A percentile compares a stretch with the other conserved stretches of the same genome.
phyloP scores from a whole-genome alignment of 176 grass and related monocot genomes.

The Triticum turgidum region DNA sequence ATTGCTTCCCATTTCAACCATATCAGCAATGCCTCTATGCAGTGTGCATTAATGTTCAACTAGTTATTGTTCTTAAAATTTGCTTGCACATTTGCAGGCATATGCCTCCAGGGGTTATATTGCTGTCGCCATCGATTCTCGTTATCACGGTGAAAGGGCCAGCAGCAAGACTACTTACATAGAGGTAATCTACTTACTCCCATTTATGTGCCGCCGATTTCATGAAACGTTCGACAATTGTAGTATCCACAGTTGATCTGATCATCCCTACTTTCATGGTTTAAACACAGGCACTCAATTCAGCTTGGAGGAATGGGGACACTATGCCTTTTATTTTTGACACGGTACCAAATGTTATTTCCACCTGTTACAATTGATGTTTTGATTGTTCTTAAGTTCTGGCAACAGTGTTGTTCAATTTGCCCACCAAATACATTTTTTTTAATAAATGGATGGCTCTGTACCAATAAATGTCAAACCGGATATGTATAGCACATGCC shows the following conservation, averaged over 20 bases:
- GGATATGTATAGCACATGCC: background rate
- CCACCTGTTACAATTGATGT: slow-evolving; percentile 12
- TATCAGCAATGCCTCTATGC: background rate
- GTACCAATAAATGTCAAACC: background rate
- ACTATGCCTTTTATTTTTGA: slow-evolving; percentile 97
- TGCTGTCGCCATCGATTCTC: slow-evolving; percentile 81
- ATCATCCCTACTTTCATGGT: slow-evolving; percentile 4
- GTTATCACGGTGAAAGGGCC: slow-evolving; percentile 92
- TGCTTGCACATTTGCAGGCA: slow-evolving; percentile 50
- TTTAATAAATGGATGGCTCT: background rate
- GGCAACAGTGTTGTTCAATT: background rate
- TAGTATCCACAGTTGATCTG: background rate
- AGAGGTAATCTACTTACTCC: slow-evolving; percentile 55
- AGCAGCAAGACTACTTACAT: slow-evolving; percentile 58
- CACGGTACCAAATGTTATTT: slow-evolving; percentile 58
- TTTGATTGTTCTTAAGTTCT: background rate
- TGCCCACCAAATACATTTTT: background rate
- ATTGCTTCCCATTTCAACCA: background rate
- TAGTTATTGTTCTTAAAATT: background rate
- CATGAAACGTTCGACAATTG: background rate
- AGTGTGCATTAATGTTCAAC: background rate
- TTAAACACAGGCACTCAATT: slow-evolving; percentile 69
- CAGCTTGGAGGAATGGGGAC: slow-evolving; percentile 70
- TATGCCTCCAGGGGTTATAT: slow-evolving; percentile 91
- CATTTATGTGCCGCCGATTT: background rate